Evolutionary conservation across 2,329 filamentous ascomycete species (phyloP), one percentile per base, ranked within the genome.

Genomic region (Diaporthe sp.): DNA sequence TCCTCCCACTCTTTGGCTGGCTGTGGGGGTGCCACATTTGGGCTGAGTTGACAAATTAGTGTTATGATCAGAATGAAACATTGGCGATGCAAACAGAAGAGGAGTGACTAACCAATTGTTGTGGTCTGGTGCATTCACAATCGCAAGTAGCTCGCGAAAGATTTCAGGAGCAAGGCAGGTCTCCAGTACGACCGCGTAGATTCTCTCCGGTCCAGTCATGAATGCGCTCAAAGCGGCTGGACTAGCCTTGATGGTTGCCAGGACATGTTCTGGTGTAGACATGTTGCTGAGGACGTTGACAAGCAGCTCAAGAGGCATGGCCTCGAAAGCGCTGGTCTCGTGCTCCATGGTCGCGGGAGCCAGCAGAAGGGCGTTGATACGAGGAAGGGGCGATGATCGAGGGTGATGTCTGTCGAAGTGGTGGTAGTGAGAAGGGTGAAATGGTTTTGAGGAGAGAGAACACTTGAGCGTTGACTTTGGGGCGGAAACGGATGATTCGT

Each of bases 101-200:
- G 4, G 3, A 12, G 55, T 3, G n/a, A 49, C 61, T 13, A 8
- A 49, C 61, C 61, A 34, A 0, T 13, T n/a, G 61, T n/a, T 67
- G 28, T 49, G 61, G 1, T 67, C 61, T 2, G 61, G 42, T 4
- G 61, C 61, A 67, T 49, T 34, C 12, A 51, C 12, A 17, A 67
- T 67, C 9, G 61, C 61, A 51, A 67, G 61, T 2, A 67, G 28
- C 61, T 49, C 42, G 10, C 42, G 61, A 15, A 49, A 67, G 61
- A 67, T 10, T 15, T 67, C 42, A 9, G 61, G 61, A 0, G 25
- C 28, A 10, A 67, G 20, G 2, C 25, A 6, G 4, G 42, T 25
- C 42, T 49, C 10, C 2, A 67, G 42, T 2, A 37, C 42, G 3
- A 20, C 25, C 1, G 20, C 44, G 42, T 67, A 67, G 17, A 49